Conservation (phyloP, 2,329 filamentous ascomycete species). For the Trichothecium sympodiale region DNA sequence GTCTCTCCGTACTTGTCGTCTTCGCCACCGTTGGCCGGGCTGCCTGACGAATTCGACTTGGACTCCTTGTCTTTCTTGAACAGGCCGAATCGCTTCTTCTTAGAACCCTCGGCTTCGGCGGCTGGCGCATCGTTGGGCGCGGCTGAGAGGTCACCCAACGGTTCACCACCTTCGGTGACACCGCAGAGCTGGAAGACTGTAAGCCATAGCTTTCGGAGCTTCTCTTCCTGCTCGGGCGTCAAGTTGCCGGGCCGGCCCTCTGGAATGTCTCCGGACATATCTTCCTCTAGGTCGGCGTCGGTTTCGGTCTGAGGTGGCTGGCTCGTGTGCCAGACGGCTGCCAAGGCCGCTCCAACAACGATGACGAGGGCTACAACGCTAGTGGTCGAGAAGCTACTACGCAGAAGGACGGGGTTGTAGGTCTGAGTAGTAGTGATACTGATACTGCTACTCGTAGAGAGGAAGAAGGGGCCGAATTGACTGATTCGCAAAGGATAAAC, state of each 20-base stretch:
- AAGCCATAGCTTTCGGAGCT: conserved; percentile 79
- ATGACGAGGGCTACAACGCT: too few relatives aligned
- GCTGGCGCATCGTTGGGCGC: conserved; percentile 14
- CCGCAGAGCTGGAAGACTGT: conserved; percentile 67
- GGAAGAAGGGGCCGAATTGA: too few relatives aligned
- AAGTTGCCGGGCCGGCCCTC: conserved; percentile 76
- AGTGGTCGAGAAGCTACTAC: too few relatives aligned
- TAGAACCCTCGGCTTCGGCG: conserved; percentile 20
- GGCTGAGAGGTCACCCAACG: conserved; percentile 7
- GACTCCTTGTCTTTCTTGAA: conserved; percentile 53
- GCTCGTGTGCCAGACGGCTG: too few relatives aligned
- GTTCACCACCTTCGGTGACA: conserved; percentile 26
- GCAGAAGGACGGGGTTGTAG: too few relatives aligned
- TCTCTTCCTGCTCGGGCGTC: conserved; percentile 79
- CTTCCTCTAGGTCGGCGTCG: too few relatives aligned
- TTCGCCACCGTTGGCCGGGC: conserved; percentile 29
- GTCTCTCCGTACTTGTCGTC: conserved; percentile 92
- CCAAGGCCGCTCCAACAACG: too few relatives aligned
- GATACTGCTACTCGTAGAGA: too few relatives aligned
- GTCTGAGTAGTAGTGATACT: too few relatives aligned
- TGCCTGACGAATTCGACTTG: conserved; percentile 22
- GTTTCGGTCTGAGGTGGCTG: too few relatives aligned
- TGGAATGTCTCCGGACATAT: conserved; percentile 32
- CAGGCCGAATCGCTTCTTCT: conserved; percentile 63
- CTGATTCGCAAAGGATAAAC: too few relatives aligned